A percentile compares a stretch with the other conserved stretches of the same genome.
Evolutionary conservation across 2,329 filamentous ascomycete genomes (phyloP).

Genomic region (Cercospora sesami): DNA sequence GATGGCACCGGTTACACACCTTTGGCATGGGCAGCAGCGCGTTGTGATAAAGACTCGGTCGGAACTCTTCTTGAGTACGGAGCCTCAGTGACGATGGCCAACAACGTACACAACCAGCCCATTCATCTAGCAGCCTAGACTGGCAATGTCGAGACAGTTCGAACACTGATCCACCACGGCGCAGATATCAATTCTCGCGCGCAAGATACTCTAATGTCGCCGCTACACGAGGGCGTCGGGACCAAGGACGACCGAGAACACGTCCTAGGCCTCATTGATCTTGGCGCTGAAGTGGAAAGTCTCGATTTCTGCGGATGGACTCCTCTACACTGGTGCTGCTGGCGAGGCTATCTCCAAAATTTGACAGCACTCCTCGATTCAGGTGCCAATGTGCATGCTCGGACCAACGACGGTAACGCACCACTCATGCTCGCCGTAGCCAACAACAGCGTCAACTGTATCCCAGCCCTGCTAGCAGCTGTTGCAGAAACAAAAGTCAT

Average conservation of each 20-base stretch:
- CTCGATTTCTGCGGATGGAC: background rate
- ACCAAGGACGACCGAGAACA: background rate
- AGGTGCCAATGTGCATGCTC: background rate
- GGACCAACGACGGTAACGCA: background rate
- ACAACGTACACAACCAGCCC: background rate
- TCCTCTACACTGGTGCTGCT: background rate
- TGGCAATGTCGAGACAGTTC: background rate
- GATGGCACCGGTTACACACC: background rate
- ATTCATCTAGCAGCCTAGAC: background rate
- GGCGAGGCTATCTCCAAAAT: background rate
- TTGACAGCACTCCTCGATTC: background rate
- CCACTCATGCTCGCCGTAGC: background rate
- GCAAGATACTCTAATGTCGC: background rate
- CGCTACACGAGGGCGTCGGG: background rate
- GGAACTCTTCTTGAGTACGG: background rate
- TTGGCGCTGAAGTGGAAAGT: background rate
- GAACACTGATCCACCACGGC: background rate
- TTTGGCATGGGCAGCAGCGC: background rate
- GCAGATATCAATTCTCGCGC: background rate
- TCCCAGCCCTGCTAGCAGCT: background rate
- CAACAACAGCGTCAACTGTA: background rate
- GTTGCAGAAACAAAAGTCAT: background rate
- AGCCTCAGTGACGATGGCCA: background rate
- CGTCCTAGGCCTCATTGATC: background rate
- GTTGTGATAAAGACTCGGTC: background rate